Evolutionary conservation across 805 yeast species (phyloP).

Genomic region (Wickerhamiella dianesei): DNA sequence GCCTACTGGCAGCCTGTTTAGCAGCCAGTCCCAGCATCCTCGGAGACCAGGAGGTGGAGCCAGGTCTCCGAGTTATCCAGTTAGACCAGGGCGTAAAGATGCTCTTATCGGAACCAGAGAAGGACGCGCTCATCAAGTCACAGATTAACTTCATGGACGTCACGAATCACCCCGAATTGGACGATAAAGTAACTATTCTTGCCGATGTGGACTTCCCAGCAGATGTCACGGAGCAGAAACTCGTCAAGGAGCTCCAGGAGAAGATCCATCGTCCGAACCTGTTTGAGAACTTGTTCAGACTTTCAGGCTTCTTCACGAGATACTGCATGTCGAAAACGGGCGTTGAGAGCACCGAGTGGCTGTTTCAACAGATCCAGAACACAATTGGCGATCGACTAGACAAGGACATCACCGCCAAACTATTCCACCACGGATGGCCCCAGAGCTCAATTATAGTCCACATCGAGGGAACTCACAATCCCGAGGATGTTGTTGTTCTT

Average conservation of each 20-base stretch:
- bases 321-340: not conserved
- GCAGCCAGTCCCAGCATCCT: not conserved
- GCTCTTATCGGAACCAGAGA: not conserved
- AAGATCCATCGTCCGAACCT: not conserved
- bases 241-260: not conserved
- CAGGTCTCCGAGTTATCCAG: not conserved
- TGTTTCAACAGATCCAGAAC: not conserved
- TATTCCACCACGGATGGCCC: conserved; percentile 58
- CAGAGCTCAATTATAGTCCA: conserved; percentile 65
- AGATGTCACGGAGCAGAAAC: not conserved
- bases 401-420: conserved; percentile 30
- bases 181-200: not conserved
- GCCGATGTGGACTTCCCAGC: not conserved
- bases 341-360: not conserved
- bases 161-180: conserved; percentile 1
- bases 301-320: not conserved
- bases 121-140: not conserved
- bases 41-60: not conserved
- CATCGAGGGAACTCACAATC: conserved; percentile 30
- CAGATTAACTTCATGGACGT: not conserved
- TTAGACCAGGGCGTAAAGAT: not conserved
- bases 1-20: not conserved
- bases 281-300: not conserved
- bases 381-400: not conserved
- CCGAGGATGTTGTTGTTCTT: conserved; percentile 47